Base-by-base conservation (phyloP, 2,329 filamentous ascomycete genomes). In the Purpureocillium takamizusanense region DNA sequence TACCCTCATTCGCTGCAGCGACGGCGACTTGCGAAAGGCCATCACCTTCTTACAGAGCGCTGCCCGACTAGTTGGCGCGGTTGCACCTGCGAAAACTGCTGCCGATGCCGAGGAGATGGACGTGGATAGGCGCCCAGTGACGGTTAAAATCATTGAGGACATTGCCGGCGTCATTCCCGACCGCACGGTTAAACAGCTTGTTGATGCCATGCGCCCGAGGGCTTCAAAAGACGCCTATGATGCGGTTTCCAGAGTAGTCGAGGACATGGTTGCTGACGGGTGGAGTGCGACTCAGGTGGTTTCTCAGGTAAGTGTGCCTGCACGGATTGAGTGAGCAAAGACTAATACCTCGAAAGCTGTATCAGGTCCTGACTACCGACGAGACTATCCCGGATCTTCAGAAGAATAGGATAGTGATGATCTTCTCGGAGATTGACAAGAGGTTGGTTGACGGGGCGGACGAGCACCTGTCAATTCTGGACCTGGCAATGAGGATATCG, bases 11-110 rank as follows among this genome's bases (percentile, higher is more conserved):
- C 74, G 76, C 45, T 94, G 87, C 49, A 87, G 86, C 40, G 92
- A 98, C 52, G 92, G 94, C 31, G 94, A 99, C 70, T 61, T 99
- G 62, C 73, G 94, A 60, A 94, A 95, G 58, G 90, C 92, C 1
- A 97, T 98, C 51, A 98, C 92, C 0, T 97, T 86, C 53, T 58
- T 99, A 55, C 92, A 99, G 63, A 94, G 86, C 57, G 89, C 89
- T n/a, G 89, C 90, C 17, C 71, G 88, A 44, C 64, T 98, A 31
- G 86, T 94, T 2, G 87, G 88, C 2, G 82, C 84, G 71, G 68
- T 48, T 12, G 57, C 62, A 30, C 65, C 57, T 36, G 66, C 66
- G 40, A 59, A 58, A 36, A 73, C 73, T 33, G 59, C 49, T 2
- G 67, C 69, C n/a, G 70, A 62, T 1, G 78, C 76, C 35, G 74